Evolutionary conservation across 805 yeast genomes (phyloP).

Genomic region (Scheffersomyces stipitis): DNA sequence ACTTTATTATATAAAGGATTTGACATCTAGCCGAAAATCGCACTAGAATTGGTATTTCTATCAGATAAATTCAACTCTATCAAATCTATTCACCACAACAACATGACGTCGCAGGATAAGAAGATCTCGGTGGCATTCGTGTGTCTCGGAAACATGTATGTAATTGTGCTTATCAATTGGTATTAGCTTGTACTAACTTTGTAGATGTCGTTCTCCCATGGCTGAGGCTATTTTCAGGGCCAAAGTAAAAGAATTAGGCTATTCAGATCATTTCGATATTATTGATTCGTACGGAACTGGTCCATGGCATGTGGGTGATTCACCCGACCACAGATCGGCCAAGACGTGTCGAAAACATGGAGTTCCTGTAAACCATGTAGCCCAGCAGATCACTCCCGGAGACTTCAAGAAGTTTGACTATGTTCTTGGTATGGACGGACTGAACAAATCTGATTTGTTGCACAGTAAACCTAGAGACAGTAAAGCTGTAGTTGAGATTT

Average conservation of each 20-base stretch:
- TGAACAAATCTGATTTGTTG: constrained; percentile 52
- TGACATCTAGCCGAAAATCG: too few species aligned
- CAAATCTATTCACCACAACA: too few species aligned
- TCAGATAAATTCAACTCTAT: too few species aligned
- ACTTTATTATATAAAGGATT: too few species aligned
- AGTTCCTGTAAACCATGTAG: constrained; percentile 71
- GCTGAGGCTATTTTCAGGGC: constrained; percentile 89
- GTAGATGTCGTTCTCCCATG: constrained; percentile 93
- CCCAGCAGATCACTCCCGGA: constrained; percentile 60
- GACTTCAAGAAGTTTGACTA: constrained; percentile 65
- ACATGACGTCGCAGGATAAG: constrained; percentile 16
- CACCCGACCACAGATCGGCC: constrained; percentile 75
- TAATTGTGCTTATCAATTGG: constrained; percentile 8
- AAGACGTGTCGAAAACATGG: constrained; percentile 67
- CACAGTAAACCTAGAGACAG: constrained; percentile 52
- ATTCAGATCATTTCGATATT: constrained; percentile 40
- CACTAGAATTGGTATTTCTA: too few species aligned
- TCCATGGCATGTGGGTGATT: constrained; percentile 78
- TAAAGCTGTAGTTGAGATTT: constrained; percentile 54
- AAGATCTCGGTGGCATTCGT: constrained; percentile 76
- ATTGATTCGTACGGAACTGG: constrained; percentile 92
- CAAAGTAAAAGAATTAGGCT: constrained; percentile 53
- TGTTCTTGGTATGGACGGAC: constrained; percentile 69
- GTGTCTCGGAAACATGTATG: constrained; percentile 85
- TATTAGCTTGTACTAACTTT: constrained; percentile 16